Conservation (phyloP, 2,329 filamentous ascomycete species). For the Graphilbum fragrans region DNA sequence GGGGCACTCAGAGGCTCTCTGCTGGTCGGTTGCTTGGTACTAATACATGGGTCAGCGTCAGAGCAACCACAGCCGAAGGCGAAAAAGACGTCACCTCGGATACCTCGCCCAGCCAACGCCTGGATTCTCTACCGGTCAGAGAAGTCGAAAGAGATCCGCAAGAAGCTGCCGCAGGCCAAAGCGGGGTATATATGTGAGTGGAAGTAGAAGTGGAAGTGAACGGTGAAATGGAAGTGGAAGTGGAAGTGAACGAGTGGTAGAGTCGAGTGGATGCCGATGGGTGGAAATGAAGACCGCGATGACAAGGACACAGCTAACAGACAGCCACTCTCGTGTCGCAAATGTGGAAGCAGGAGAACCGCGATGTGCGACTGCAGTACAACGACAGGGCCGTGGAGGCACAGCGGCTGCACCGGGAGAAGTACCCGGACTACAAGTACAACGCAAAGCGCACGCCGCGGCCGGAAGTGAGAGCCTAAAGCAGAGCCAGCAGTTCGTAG, state of each 20-base stretch:
- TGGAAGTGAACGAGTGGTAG: too few relatives aligned
- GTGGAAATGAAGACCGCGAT: too few relatives aligned
- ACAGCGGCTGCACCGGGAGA: conserved; percentile 16
- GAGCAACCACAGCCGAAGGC: background rate
- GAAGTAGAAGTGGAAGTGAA: too few relatives aligned
- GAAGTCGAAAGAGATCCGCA: conserved; percentile 13
- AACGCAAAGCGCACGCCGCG: background rate
- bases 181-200: conserved; percentile 19
- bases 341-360: conserved; percentile 17
- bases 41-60: too few relatives aligned
- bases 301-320: too few relatives aligned
- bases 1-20: too few relatives aligned
- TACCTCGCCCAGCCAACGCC: conserved; percentile 19
- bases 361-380: conserved; percentile 10
- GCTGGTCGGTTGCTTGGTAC: too few relatives aligned
- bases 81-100: conserved; percentile 4
- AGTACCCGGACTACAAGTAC: conserved; percentile 17
- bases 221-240: too few relatives aligned
- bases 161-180: conserved; percentile 11
- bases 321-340: conserved; percentile 15
- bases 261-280: too few relatives aligned
- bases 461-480: too few relatives aligned
- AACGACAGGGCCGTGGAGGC: conserved; percentile 13
- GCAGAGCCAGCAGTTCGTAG: background rate
- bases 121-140: conserved; percentile 22